Conservation (phyloP, 225 moss, liverwort and hornwort genomes). For the Pleurozium schreberi region DNA sequence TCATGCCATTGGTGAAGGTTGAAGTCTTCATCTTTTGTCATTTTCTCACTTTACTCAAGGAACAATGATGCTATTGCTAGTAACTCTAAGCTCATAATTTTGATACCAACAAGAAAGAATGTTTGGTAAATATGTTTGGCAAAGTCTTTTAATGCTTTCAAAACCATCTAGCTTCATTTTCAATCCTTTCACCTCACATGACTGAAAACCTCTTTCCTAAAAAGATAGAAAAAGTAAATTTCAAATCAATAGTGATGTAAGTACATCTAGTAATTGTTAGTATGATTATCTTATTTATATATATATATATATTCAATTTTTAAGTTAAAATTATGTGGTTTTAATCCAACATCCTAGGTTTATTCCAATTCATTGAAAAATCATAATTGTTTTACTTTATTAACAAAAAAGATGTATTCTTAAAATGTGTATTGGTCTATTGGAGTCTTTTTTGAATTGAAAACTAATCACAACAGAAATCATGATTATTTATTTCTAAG, state of each 20-base stretch:
- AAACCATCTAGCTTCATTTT: neutral
- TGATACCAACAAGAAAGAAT: accelerated
- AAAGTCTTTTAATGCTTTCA: neutral
- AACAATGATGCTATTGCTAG: neutral
- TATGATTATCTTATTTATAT: neutral
- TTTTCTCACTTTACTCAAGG: neutral
- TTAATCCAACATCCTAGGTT: neutral
- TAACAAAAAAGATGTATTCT: neutral
- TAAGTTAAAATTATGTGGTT: neutral
- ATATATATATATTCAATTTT: neutral
- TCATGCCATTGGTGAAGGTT: neutral
- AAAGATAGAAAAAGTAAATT: neutral
- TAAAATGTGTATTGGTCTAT: neutral
- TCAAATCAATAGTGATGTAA: neutral
- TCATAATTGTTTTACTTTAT: neutral
- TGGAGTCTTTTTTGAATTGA: neutral
- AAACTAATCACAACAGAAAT: neutral
- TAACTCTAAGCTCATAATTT: neutral
- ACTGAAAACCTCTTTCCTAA: neutral
- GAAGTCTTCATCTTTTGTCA: neutral
- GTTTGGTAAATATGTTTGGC: neutral
- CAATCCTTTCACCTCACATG: neutral
- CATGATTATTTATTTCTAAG: too few relatives aligned
- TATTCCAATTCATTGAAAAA: neutral
- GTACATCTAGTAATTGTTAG: neutral